A percentile compares a stretch with the other conserved stretches of the same genome.
Conservation (phyloP, 2,329 filamentous ascomycete species). For the Drechmeria coniospora region DNA sequence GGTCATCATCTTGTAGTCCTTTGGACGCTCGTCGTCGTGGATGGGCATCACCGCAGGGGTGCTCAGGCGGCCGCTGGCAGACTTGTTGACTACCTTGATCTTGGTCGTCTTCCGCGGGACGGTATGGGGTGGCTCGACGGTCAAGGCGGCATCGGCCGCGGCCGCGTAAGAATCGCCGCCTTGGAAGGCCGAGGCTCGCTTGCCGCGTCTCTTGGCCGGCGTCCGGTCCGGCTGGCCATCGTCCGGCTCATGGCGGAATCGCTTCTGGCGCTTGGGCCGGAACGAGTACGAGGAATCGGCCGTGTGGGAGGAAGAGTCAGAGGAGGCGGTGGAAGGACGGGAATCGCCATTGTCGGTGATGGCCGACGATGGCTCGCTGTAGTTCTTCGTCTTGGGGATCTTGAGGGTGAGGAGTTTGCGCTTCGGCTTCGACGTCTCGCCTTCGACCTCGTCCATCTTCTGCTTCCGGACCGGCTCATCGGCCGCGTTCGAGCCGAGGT, state of each 20-base stretch:
- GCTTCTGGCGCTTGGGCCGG: constrained; percentile 38
- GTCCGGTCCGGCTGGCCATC: constrained; percentile 22
- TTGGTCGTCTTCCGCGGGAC: constrained; percentile 23
- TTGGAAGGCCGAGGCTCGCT: constrained; percentile 9
- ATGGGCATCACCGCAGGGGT: constrained; percentile 13
- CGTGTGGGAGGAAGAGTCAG: constrained; percentile 33
- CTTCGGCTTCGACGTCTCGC: constrained; percentile 10
- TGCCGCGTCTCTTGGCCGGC: constrained; percentile 23
- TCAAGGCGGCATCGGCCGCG: background rate
- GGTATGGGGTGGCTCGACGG: constrained; percentile 6
- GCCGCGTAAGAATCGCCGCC: constrained; percentile 1
- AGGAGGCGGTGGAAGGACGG: constrained; percentile 36
- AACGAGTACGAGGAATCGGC: constrained; percentile 36
- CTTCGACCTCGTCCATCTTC: constrained; percentile 3
- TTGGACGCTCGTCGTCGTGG: constrained; percentile 28
- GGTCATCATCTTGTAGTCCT: constrained; percentile 46
- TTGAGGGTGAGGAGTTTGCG: constrained; percentile 21
- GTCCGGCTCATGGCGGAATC: constrained; percentile 34
- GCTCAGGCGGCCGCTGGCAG: constrained; percentile 13
- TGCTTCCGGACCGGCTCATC: background rate
- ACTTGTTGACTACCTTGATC: constrained; percentile 22
- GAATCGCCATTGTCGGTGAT: constrained; percentile 28
- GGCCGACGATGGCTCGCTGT: constrained; percentile 19
- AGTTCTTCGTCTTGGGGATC: constrained; percentile 25
- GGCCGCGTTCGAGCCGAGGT: background rate